phyloP scores from a whole-genome alignment of 495 filamentous ascomycete genomes.

The Tuber calosporum region DNA sequence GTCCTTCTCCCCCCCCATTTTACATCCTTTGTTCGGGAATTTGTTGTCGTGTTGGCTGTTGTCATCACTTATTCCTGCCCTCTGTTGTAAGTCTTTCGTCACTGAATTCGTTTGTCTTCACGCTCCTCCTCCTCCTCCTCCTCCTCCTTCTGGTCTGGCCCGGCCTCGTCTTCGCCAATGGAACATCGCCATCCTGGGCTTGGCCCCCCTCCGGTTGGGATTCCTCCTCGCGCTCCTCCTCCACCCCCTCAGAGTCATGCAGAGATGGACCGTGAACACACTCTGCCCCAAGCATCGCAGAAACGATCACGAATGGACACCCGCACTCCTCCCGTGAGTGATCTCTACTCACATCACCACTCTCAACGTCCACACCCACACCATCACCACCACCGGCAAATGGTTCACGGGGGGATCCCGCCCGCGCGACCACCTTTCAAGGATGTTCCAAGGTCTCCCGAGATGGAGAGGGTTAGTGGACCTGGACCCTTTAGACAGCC shows the following conservation, averaged over 20 bases:
- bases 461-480: constrained; percentile 36
- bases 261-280: constrained; percentile 33
- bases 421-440: constrained; percentile 29
- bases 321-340: constrained; percentile 32
- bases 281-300: constrained; percentile 27
- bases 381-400: constrained; percentile 17
- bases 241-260: constrained; percentile 20
- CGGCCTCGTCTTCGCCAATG: constrained; percentile 22
- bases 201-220: constrained; percentile 22
- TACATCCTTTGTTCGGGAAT: not conserved
- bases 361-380: constrained; percentile 9
- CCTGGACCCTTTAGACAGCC: constrained; percentile 29
- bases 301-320: constrained; percentile 38
- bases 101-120: constrained; percentile 5
- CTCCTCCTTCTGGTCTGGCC: constrained; percentile 10
- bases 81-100: not conserved
- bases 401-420: constrained; percentile 32
- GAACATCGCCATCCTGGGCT: constrained; percentile 26
- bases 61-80: not conserved
- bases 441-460: constrained; percentile 36
- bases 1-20: not conserved
- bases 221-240: constrained; percentile 33
- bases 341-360: constrained; percentile 33
- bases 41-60: not conserved
- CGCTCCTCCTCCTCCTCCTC: constrained; percentile 8